These are phyloP conservation scores for Didymella exigua DNA, from an alignment of 2,329 filamentous ascomycete genomes.

Conservation along the genomic window DNA sequence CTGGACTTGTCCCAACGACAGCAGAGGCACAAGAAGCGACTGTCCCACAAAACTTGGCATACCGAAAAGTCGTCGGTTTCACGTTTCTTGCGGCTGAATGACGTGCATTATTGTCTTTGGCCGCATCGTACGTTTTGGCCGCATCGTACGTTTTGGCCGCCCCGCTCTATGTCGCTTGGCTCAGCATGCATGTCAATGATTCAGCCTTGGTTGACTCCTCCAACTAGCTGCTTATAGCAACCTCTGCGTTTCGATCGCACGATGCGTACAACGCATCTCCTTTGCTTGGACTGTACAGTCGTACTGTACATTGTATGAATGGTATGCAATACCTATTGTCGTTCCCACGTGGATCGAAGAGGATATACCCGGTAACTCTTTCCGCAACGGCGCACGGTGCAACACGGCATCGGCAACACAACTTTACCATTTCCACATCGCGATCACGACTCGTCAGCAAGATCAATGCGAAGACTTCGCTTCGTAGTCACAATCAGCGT, in stretches of 20 bases:
- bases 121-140: background rate
- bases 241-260: background rate
- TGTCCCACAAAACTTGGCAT: background rate
- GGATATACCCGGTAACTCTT: conserved; percentile 4
- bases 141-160: background rate
- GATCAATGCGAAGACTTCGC: background rate
- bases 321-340: background rate
- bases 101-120: background rate
- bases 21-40: background rate
- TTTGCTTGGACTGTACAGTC: background rate
- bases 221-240: background rate
- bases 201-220: background rate
- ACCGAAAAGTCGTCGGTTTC: background rate
- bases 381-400: background rate
- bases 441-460: background rate
- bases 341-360: background rate
- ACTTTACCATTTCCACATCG: background rate
- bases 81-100: background rate
- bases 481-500: background rate
- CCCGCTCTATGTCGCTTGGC: background rate
- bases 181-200: background rate
- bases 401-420: background rate
- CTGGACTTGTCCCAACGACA: background rate
- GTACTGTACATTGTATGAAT: background rate
- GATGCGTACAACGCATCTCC: background rate